Base-by-base conservation (phyloP, 805 yeast genomes). In the Candida wancherniae region DNA sequence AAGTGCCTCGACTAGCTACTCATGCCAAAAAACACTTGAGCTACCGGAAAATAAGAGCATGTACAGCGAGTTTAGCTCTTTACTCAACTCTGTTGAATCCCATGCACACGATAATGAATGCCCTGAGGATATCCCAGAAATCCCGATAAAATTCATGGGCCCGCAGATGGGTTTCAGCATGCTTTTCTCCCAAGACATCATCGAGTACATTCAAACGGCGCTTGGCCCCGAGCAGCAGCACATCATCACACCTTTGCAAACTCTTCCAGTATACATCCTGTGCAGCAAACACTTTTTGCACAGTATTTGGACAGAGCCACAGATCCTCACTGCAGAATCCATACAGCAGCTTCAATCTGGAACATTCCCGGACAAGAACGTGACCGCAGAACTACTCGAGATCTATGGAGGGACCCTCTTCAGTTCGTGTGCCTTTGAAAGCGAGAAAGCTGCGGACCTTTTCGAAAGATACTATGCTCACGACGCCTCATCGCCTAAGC, bases 341-440 rank as follows among this genome's bases (percentile, higher is more conserved):
- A 31, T 45, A 6, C 33, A 33, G 7, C 30, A 25, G 16, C 28
- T 40, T 13, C 24, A 29, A 15, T 20, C 12, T 9, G 43, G 45
- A 17, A 14, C 12, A 15, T 37, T 38, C 23, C 58, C 61, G 14
- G 48, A 44, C 3, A 48, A 51, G 31, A 35, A 23, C 6, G 26
- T 59, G 15, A 50, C 58, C 4, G 44, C 36, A 23, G 61, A 52
- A 13, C 39, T 61, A 25, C 36, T 64, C 10, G 52, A 48, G 18
- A 14, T 28, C 22, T n/a, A n/a, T n/a, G n/a, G n/a, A n/a, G n/a
- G n/a, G n/a, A n/a, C n/a, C n/a, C n/a, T n/a, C n/a, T n/a, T n/a
- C n/a, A n/a, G n/a, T n/a, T n/a, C n/a, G n/a, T n/a, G n/a, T n/a
- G n/a, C n/a, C n/a, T 40, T 31, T 26, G 33, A 26, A 6, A 10